Base-by-base conservation (phyloP, 345 rosid genomes). In the Isatis tinctoria region DNA sequence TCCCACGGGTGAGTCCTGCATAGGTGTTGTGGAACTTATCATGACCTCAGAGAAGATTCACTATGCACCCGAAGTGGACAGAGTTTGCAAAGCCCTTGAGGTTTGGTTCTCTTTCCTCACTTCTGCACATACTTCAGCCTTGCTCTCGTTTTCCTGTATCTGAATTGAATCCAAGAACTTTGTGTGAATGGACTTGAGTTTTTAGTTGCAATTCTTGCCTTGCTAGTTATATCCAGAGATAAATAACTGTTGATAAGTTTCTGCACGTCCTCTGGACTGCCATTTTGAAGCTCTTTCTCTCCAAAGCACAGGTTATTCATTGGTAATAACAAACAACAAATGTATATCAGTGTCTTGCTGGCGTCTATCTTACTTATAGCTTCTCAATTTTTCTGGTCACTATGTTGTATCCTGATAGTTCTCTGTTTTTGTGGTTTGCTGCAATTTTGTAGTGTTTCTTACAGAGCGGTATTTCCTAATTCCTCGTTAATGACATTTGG, bases 41-140 rank as follows among this genome's bases (percentile, higher is more conserved):
- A 78, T 85, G 96, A 93, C 94, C 65, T 90, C 97, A 10, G 93
- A 84, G 85, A 87, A 87, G 85, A 82, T 93, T 61, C 89, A 90
- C 76, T 90, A 90, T 66, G 92, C 88, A 14, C 90, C 97, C 0
- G 98, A 89, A 83, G 97, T 89, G 73, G 97, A 90, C 78, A 93
- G 87, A 87, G 94, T 93, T 74, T 90, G 98, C 88, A 93, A 91
- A 82, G 98, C 98, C 65, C 96, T 93, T 72, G 86, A 93, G 98
- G 98, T 93, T 85, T 70, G 87, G 60, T 72, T 80, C 41, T 74
- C 79, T 43, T 79, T 53, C 74, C 73, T 60, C 54, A 36, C 65
- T 58, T 26, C 18, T 67, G 8, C 36, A 30, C 57, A 28, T 39
- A 17, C 51, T 41, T n/a, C 26, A 9, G 56, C 39, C 16, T 47